These are phyloP conservation scores for Mariannaea sp. DNA, from an alignment of 2,329 filamentous ascomycete species.

Conservation along the genomic window DNA sequence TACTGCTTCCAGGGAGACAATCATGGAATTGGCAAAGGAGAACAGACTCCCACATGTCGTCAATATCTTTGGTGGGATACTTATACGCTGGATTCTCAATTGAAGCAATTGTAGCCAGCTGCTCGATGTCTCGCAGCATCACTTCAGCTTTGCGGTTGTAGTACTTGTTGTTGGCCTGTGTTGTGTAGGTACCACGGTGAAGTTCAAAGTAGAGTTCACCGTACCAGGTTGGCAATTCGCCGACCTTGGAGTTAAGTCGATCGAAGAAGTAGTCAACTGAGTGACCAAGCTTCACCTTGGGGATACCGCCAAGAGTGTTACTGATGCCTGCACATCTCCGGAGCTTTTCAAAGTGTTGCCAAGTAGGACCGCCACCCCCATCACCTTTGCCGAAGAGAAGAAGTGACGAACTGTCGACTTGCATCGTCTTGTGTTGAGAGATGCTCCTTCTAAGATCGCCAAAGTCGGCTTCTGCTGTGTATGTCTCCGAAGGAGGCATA, in stretches of 20 bases:
- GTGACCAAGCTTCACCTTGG: conserved; percentile 84
- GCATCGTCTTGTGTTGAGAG: conserved; percentile 91
- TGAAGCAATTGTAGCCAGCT: conserved; percentile 83
- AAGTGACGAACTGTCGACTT: conserved; percentile 87
- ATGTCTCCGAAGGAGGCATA: conserved; percentile 95
- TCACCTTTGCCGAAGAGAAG: conserved; percentile 97
- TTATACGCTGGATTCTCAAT: conserved; percentile 74
- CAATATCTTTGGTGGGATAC: conserved; percentile 93
- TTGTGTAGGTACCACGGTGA: conserved; percentile 96
- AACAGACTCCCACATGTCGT: conserved; percentile 92
- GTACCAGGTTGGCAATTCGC: conserved; percentile 91
- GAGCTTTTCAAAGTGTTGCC: conserved; percentile 92
- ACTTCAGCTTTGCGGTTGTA: conserved; percentile 89
- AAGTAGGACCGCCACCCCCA: conserved; percentile 92
- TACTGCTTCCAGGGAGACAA: conserved; percentile 90
- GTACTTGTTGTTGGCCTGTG: conserved; percentile 94
- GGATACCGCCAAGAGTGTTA: conserved; percentile 79
- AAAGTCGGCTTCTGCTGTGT: conserved; percentile 93
- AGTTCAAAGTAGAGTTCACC: conserved; percentile 98
- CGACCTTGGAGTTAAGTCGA: conserved; percentile 76
- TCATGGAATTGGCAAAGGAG: conserved; percentile 97
- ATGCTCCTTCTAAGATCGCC: conserved; percentile 91
- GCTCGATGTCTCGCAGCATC: conserved; percentile 84
- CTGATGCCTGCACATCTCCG: conserved; percentile 88
- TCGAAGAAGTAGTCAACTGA: conserved; percentile 96